Base-by-base conservation (phyloP, 805 yeast species). In the Saturnispora diversa region DNA sequence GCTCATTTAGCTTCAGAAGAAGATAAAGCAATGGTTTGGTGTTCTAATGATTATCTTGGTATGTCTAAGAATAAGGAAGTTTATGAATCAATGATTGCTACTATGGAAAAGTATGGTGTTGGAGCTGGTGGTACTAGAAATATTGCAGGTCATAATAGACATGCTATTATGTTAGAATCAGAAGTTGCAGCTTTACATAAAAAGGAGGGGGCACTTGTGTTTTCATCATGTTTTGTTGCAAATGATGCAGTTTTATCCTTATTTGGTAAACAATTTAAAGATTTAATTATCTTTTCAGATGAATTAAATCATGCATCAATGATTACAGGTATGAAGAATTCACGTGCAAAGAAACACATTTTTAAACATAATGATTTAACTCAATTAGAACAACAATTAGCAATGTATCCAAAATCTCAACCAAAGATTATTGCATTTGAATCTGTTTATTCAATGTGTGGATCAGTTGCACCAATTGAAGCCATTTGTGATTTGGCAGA, bases 81-180 rank as follows among this genome's bases (percentile, higher is more conserved):
- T 32, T 65, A 86, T 44, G 65, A 74, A 13, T 77, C 77, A 42
- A 92, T 90, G 90, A 80, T 81, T 52, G 59, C 68, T 36, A 79
- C 94, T 13, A 71, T 92, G 61, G 83, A 82, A 53, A 77, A 75
- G 66, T 92, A 92, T 60, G 99, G 99, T 54, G 83, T 95, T 4
- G 99, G 99, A 53, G 95, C 99, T 7, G 99, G 99, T 57, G 99
- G 99, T 52, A 92, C 99, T 36, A 75, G 99, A 58, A 92, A 92
- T 66, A 92, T 92, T 60, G 98, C 99, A 2, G 99, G 99, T 47
- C 98, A 92, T 63, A 92, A 92, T 63, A 63, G 67, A 44, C 90
- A 83, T 53, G 94, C 97, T n/a, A 77, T 92, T 56, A 72, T 70
- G 50, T 73, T 92, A 56, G 99, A 92, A 64, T 67, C 82, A 17